A percentile compares a stretch with the other conserved stretches of the same genome.
These are phyloP conservation scores for Mucor irregularis DNA, from an alignment of 371 early-diverging fungal genomes.

Conservation along the genomic window DNA sequence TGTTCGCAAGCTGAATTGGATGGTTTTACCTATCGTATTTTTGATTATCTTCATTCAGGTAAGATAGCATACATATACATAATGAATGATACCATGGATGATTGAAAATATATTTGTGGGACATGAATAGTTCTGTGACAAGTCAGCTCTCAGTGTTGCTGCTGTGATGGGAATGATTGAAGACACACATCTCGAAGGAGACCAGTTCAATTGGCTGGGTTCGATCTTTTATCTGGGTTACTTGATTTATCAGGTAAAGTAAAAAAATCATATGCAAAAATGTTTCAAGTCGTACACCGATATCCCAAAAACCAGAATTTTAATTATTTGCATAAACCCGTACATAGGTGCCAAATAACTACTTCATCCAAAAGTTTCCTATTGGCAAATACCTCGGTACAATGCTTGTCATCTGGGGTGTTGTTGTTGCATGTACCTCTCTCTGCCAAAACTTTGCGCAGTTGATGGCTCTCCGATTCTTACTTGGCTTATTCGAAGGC, in stretches of 20 bases:
- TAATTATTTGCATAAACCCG: not conserved
- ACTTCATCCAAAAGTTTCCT: conserved; percentile 34
- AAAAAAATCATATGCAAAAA: not conserved
- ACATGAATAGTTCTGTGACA: conserved; percentile 36
- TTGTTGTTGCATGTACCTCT: conserved; percentile 25
- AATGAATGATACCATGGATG: not conserved
- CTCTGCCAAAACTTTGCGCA: conserved; percentile 27
- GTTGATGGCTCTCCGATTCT: conserved; percentile 23
- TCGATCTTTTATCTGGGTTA: conserved; percentile 42
- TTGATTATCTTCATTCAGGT: conserved; percentile 33
- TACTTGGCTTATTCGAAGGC: conserved; percentile 43
- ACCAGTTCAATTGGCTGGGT: conserved; percentile 32
- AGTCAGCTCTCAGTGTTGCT: conserved; percentile 36
- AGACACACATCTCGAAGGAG: conserved; percentile 22
- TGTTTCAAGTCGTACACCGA: too few relatives aligned
- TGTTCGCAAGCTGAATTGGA: conserved; percentile 30
- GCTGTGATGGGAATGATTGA: conserved; percentile 35
- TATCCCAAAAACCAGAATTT: too few relatives aligned
- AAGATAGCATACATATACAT: not conserved
- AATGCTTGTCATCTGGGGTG: conserved; percentile 34
- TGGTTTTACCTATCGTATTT: conserved; percentile 23
- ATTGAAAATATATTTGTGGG: not conserved
- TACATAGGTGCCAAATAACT: conserved; percentile 32
- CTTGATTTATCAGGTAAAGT: conserved; percentile 33
- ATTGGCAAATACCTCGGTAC: conserved; percentile 33